Base-by-base conservation (phyloP, 225 moss, liverwort and hornwort species). In the Physcomitrium patens region DNA sequence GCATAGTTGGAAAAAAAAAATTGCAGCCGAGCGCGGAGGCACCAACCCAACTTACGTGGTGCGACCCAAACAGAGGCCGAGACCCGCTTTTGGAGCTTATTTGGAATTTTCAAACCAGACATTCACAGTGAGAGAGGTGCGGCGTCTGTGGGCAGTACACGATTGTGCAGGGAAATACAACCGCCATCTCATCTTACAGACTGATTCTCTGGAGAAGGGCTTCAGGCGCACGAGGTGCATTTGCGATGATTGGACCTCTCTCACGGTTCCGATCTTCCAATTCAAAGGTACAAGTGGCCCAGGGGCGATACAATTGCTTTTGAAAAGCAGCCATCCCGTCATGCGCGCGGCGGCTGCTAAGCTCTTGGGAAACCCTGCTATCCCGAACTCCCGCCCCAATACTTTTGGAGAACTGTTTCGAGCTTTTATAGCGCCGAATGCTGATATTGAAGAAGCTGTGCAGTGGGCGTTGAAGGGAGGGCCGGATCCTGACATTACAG, bases 321-420 rank as follows among this genome's bases (percentile, higher is more conserved):
- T 91, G 78, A 93, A 93, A 68, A 93, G 81, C 68, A 71, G 79
- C 37, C 89, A 93, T 62, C 46, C 80, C 4, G 71, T 66, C 65
- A 80, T 94, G 75, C 91, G 89, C 8, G 61, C 75, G 13, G 93
- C 91, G 42, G 91, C 90, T 1, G 77, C 62, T 9, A 37, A 72
- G 73, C 74, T 94, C 22, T 51, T 94, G 20, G 93, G 93, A 53
- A 84, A 91, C 63, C 91, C 93, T 18, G 82, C 84, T 2, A 24
- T 78, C 11, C 93, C 91, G 16, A 80, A 67, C 70, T 85, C 89
- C 6, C 84, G 91, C 10, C 93, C 93, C 47, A 94, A 94, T 51
- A 80, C 78, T 14, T 94, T 94, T 28, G 93, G 93, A 10, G 93
- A 94, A 73, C 86, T 94, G 59, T 91, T 94, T 67, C 76, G 83